Percentiles rank a stretch among this genome's conserved stretches.
Conservation (phyloP, 2,329 filamentous ascomycete species). For the Sarocladium kiliense region DNA sequence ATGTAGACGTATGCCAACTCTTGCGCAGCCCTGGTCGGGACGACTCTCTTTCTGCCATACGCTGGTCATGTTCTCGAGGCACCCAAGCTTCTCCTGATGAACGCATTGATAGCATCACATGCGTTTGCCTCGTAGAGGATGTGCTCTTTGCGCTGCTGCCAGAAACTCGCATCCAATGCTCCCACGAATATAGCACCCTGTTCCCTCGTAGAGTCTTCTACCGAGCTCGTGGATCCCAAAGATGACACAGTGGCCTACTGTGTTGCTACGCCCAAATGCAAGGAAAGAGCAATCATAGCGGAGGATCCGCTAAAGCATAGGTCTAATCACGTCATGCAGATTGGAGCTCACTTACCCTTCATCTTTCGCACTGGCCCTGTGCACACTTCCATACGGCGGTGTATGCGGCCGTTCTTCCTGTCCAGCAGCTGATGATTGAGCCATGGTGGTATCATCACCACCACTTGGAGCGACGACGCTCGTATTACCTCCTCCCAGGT, state of each 20-base stretch:
- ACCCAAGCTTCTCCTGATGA: background rate
- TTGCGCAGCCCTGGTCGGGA: background rate
- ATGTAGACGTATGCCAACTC: background rate
- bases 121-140: background rate
- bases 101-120: background rate
- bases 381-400: slow-evolving; percentile 30
- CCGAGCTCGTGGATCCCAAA: slow-evolving; percentile 3
- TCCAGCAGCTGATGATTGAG: slow-evolving; percentile 14
- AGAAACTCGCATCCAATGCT: background rate
- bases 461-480: slow-evolving; percentile 12
- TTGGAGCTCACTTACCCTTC: slow-evolving; percentile 33
- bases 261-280: slow-evolving; percentile 6
- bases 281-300: background rate
- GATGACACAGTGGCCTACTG: background rate
- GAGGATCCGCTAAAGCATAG: background rate
- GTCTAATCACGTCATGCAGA: background rate
- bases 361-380: slow-evolving; percentile 60
- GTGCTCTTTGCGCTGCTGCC: background rate
- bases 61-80: background rate
- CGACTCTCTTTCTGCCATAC: background rate
- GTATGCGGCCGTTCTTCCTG: slow-evolving; percentile 26
- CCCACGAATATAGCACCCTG: background rate
- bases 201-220: background rate
- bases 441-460: slow-evolving; percentile 16
- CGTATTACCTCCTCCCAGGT: slow-evolving; percentile 41